These are phyloP conservation scores for Calocybe indica DNA, from an alignment of 768 basidiomycete species.

Conservation along the genomic window DNA sequence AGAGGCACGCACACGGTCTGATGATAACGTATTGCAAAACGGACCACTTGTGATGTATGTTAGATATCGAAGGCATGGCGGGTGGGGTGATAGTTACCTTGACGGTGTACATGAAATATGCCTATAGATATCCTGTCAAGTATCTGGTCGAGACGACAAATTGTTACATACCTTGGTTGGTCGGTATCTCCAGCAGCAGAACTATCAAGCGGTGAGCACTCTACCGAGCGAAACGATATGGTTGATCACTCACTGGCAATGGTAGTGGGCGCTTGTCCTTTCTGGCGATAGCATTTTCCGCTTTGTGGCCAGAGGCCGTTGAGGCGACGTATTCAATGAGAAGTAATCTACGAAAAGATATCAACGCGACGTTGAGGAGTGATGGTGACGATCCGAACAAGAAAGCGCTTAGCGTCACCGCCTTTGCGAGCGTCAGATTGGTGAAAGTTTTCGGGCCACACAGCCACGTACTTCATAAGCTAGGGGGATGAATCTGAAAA, in stretches of 20 bases:
- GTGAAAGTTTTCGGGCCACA: not conserved
- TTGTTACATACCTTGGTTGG: constrained; percentile 58
- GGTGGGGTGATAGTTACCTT: constrained; percentile 45
- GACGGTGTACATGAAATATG: constrained; percentile 87
- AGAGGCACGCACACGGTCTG: constrained; percentile 35
- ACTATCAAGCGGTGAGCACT: constrained; percentile 29
- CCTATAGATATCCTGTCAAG: constrained; percentile 25
- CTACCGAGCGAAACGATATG: not conserved
- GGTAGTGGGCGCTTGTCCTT: constrained; percentile 78
- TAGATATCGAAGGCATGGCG: not conserved
- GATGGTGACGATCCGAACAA: constrained; percentile 40
- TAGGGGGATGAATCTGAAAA: constrained; percentile 17
- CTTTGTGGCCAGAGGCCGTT: constrained; percentile 54
- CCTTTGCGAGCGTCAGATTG: constrained; percentile 32
- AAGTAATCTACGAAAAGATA: constrained; percentile 45
- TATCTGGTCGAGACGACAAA: not conserved
- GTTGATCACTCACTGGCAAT: constrained; percentile 39
- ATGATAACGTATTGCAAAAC: constrained; percentile 88
- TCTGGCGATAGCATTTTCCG: constrained; percentile 62
- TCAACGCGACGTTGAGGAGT: not conserved
- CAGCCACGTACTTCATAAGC: constrained; percentile 57
- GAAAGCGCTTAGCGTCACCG: constrained; percentile 82
- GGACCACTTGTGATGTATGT: constrained; percentile 49
- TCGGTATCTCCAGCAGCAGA: constrained; percentile 78
- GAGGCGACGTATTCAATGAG: constrained; percentile 82